Percentiles rank a stretch among this genome's conserved stretches.
phyloP scores from a whole-genome alignment of 176 grass and related monocot genomes.

The Rhynchospora breviuscula region DNA sequence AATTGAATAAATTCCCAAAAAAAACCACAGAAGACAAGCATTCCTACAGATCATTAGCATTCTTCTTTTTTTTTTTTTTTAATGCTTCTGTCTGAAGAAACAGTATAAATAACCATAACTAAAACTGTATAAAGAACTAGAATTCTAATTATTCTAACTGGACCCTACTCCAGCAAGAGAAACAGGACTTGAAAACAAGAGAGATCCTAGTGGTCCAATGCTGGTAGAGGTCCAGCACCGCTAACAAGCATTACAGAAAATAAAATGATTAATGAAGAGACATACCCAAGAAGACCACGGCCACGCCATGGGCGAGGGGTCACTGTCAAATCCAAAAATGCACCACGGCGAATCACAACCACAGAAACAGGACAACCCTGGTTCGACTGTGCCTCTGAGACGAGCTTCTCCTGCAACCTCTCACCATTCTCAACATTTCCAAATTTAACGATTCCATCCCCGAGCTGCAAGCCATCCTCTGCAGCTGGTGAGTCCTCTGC shows the following conservation, averaged over 20 bases:
- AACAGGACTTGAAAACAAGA: neutral
- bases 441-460: constrained; percentile 90
- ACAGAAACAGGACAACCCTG: constrained; percentile 48
- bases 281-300: constrained; percentile 82
- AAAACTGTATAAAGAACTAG: neutral
- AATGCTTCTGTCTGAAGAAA: no score
- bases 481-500: constrained; percentile 70
- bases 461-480: constrained; percentile 68
- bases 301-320: constrained; percentile 85
- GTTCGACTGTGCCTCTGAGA: constrained; percentile 61
- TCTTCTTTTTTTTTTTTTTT: no score
- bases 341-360: constrained; percentile 52
- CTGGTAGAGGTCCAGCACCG: neutral
- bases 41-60: neutral
- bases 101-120: neutral
- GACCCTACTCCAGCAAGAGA: no score
- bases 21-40: neutral
- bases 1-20: neutral
- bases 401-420: constrained; percentile 63
- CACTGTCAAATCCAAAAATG: constrained; percentile 46
- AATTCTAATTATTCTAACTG: neutral
- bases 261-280: constrained; percentile 9
- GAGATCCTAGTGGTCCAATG: neutral
- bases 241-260: neutral
- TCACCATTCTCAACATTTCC: constrained; percentile 68